Evolutionary conservation across 768 basidiomycete genomes (phyloP).

Genomic region (Suillus sp.): DNA sequence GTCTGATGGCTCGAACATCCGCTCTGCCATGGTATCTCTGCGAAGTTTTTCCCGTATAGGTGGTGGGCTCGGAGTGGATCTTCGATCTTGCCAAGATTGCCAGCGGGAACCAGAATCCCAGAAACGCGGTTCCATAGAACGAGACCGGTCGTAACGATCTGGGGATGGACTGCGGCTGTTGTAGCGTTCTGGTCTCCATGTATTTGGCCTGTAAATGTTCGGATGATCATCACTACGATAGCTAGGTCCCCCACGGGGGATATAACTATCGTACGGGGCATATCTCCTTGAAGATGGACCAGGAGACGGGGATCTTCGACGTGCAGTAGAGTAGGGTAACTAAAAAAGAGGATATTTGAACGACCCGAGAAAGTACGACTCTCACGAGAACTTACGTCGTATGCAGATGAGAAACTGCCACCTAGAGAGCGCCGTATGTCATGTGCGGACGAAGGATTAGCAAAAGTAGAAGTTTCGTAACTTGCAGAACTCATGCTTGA

Average conservation of each 20-base stretch:
- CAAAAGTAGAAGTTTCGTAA: constrained; percentile 30
- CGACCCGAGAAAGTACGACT: constrained; percentile 4
- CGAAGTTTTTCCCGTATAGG: constrained; percentile 33
- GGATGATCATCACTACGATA: constrained; percentile 41
- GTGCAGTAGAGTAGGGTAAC: constrained; percentile 32
- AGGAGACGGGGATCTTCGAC: constrained; percentile 54
- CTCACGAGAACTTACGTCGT: constrained; percentile 34
- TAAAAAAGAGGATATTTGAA: constrained; percentile 16
- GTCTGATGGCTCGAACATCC: constrained; percentile 75
- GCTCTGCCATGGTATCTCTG: constrained; percentile 44
- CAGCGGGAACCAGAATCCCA: constrained; percentile 51
- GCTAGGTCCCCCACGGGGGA: constrained; percentile 40
- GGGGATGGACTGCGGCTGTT: constrained; percentile 56
- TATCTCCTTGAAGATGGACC: constrained; percentile 44
- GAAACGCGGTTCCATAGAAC: constrained; percentile 42
- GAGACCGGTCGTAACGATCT: constrained; percentile 47
- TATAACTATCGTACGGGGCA: constrained; percentile 53
- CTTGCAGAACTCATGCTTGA: constrained; percentile 25
- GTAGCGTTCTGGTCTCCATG: constrained; percentile 37
- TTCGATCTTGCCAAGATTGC: constrained; percentile 45
- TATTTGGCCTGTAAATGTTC: constrained; percentile 45
- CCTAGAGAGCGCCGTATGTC: constrained; percentile 33
- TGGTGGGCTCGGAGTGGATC: constrained; percentile 42
- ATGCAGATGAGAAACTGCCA: constrained; percentile 20
- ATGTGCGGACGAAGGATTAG: constrained; percentile 25